A percentile compares a stretch with the other conserved stretches of the same genome.
These are phyloP conservation scores for Zangia roseola DNA, from an alignment of 768 basidiomycete genomes.

Conservation along the genomic window DNA sequence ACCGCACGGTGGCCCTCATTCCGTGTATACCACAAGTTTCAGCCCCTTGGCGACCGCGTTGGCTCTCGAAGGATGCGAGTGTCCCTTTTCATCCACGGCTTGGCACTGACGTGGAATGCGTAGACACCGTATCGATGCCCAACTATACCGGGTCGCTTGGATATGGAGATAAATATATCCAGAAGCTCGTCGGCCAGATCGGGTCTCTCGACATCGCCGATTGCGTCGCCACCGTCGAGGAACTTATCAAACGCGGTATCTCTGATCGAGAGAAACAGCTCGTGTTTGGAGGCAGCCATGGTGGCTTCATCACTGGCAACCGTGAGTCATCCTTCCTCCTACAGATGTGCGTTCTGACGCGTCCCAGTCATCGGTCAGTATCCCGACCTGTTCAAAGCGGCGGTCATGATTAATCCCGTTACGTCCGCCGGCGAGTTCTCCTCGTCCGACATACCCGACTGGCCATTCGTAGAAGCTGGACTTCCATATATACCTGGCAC, in stretches of 20 bases:
- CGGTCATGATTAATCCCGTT: slow-evolving; percentile 64
- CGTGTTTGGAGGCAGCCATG: slow-evolving; percentile 61
- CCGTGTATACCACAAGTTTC: slow-evolving; percentile 44
- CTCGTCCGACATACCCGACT: slow-evolving; percentile 62
- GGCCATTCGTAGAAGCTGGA: slow-evolving; percentile 44
- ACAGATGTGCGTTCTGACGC: background rate
- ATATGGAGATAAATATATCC: slow-evolving; percentile 53
- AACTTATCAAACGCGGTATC: slow-evolving; percentile 48
- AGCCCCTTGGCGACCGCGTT: slow-evolving; percentile 37
- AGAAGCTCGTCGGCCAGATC: slow-evolving; percentile 49
- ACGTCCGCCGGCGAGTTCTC: slow-evolving; percentile 50
- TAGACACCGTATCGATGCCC: slow-evolving; percentile 54
- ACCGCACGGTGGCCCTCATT: slow-evolving; percentile 63
- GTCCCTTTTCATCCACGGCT: background rate
- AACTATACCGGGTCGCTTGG: slow-evolving; percentile 67
- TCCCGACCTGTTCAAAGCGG: slow-evolving; percentile 56
- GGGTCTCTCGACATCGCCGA: slow-evolving; percentile 63
- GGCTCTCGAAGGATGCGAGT: slow-evolving; percentile 57
- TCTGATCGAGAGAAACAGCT: slow-evolving; percentile 50
- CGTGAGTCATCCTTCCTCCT: slow-evolving; percentile 34
- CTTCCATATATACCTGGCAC: slow-evolving; percentile 32
- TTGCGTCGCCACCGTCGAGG: slow-evolving; percentile 48
- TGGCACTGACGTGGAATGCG: background rate
- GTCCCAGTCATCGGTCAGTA: slow-evolving; percentile 55
- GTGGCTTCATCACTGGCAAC: slow-evolving; percentile 58